Evolutionary conservation across 257 asterid species (phyloP), one percentile per base, ranked within the genome.

Genomic region (Solanum bulbocastanum): DNA sequence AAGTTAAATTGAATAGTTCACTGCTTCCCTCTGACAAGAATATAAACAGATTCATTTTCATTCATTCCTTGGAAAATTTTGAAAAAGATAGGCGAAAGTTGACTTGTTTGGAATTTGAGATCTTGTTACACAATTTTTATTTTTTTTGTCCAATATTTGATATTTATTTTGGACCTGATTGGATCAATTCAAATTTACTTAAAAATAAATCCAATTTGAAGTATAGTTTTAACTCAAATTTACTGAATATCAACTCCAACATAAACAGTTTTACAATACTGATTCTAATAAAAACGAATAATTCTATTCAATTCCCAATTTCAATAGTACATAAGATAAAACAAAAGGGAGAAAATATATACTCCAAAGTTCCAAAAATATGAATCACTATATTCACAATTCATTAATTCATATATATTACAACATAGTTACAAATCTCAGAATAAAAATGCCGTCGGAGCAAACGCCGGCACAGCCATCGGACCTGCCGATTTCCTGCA

Each of bases 391-490:
- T 86, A 86, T 86, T 86, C 88, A 40, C 88, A 86, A 18, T 86
- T 69, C 46, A 73, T 72, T 72, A 20, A 42, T 46, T 14, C 32
- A 71, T 46, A 71, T 32, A 25, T 73, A 8, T 27, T 66, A 30
- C 1, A 49, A 16, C 32, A 14, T 10, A 46, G 23, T 73, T 49
- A 2, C 69, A 84, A 22, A 56, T 14, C 72, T 93, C 92, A 90
- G 88, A 91, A 86, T 83, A 89, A 46, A 88, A 88, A 89, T 86
- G 93, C 87, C 69, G 89, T 87, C 87, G 95, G 95, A 27, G 93
- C 71, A 85, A 93, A 93, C n/a, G 91, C 90, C 23, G 94, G 92
- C 86, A 89, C 20, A 5, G 90, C 87, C 91, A 89, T 85, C 3
- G 89, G 49, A 36, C 84, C 81, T 6, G 89, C 30, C 20, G 83